Percentiles rank a stretch among this genome's conserved stretches.
These are phyloP conservation scores for Aspergillus hortae DNA, from an alignment of 2,329 filamentous ascomycete species.

Conservation along the genomic window DNA sequence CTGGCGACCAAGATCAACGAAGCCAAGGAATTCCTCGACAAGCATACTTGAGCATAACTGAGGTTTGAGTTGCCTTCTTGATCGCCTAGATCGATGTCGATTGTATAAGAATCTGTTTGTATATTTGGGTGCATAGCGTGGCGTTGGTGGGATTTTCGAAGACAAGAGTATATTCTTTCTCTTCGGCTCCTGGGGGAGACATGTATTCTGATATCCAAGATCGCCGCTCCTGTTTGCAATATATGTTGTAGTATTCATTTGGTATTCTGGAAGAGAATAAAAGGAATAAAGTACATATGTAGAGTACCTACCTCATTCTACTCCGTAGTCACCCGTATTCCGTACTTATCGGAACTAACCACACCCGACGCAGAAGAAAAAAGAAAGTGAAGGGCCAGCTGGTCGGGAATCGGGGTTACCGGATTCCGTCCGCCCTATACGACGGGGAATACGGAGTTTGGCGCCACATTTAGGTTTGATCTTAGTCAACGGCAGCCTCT, in stretches of 20 bases:
- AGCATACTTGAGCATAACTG: constrained; percentile 43
- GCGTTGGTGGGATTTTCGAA: constrained; percentile 33
- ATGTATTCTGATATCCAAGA: constrained; percentile 57
- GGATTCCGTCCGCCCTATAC: constrained; percentile 8
- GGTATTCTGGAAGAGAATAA: no score
- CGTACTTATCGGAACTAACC: no score
- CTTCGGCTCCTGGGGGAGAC: constrained; percentile 46
- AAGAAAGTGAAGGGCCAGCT: neutral
- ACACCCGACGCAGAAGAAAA: no score
- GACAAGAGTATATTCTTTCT: constrained; percentile 15
- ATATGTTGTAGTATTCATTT: no score
- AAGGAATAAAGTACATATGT: no score
- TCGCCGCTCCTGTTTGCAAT: constrained; percentile 58
- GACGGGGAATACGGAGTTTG: neutral
- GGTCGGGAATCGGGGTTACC: constrained; percentile 15
- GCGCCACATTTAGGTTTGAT: no score
- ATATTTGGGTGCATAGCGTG: constrained; percentile 39
- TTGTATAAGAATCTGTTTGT: constrained; percentile 16
- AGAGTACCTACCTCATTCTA: no score
- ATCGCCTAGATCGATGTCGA: no score
- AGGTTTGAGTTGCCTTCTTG: neutral
- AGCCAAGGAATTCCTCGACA: constrained; percentile 93
- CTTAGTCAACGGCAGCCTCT: constrained; percentile 11
- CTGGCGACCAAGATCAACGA: constrained; percentile 98
- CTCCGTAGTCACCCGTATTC: no score